These are phyloP conservation scores for Zizania palustris DNA, from an alignment of 202 grass and related monocot species.

Conservation along the genomic window DNA sequence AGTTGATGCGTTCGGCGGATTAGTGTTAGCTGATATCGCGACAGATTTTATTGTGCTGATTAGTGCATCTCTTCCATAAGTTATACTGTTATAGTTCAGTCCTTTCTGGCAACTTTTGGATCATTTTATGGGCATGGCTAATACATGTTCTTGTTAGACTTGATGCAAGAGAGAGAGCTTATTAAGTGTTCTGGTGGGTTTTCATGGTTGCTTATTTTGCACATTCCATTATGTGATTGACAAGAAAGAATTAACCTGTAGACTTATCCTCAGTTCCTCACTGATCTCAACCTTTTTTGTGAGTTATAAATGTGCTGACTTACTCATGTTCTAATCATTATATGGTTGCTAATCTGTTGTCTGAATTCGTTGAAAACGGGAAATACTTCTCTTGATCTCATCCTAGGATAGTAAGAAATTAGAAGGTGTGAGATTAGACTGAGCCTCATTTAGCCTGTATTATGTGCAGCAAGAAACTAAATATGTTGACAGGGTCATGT, in stretches of 20 bases:
- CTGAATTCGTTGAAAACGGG: not conserved
- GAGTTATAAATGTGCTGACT: not conserved
- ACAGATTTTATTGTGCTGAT: not conserved
- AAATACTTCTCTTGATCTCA: conserved; percentile 20
- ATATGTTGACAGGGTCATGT: not conserved
- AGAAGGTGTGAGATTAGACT: not conserved
- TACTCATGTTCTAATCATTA: not conserved
- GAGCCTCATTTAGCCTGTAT: not conserved
- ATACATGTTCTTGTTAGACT: not conserved
- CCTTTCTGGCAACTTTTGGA: not conserved
- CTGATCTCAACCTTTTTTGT: not conserved
- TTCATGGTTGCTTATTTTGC: not conserved
- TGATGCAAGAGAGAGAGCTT: not conserved
- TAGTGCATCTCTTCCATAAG: not conserved
- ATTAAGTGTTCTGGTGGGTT: not conserved
- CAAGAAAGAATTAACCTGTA: not conserved
- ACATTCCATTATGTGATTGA: not conserved
- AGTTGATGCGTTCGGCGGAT: not conserved
- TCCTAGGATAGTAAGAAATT: not conserved
- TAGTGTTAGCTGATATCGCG: not conserved
- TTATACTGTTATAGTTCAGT: not conserved
- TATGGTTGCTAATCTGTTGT: not conserved
- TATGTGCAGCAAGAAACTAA: conserved; percentile 18
- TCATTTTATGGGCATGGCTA: not conserved
- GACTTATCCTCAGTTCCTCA: not conserved